phyloP scores from a whole-genome alignment of 2,329 filamentous ascomycete genomes.

The Pseudohalonectria lignicola region DNA sequence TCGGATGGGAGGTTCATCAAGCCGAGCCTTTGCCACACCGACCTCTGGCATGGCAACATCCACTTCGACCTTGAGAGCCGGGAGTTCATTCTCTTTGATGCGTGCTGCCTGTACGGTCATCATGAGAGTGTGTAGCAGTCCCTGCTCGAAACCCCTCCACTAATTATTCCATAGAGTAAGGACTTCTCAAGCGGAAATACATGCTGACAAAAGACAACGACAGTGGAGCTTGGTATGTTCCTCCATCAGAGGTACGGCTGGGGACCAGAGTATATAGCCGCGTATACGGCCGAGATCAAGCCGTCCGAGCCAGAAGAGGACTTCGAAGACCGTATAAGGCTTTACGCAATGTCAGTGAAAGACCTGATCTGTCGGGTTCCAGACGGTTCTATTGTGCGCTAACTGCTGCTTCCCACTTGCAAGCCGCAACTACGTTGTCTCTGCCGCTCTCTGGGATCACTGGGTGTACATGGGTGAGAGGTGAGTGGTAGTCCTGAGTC shows the following conservation, averaged over 20 bases:
- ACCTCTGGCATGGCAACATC: conserved; percentile 15
- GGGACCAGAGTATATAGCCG: conserved; percentile 11
- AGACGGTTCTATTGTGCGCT: too few relatives aligned
- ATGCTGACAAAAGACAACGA: too few relatives aligned
- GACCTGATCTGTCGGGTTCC: not conserved
- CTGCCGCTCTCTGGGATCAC: not conserved
- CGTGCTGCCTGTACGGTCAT: conserved; percentile 13
- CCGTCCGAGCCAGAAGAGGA: conserved; percentile 16
- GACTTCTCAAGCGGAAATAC: too few relatives aligned
- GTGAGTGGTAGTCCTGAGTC: too few relatives aligned
- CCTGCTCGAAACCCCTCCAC: too few relatives aligned
- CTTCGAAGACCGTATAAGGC: conserved; percentile 14
- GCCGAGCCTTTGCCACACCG: conserved; percentile 13
- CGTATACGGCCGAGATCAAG: conserved; percentile 14
- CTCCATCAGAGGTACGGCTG: conserved; percentile 14
- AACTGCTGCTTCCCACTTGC: too few relatives aligned
- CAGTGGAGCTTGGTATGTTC: conserved; percentile 14
- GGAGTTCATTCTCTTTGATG: conserved; percentile 1
- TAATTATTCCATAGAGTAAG: too few relatives aligned
- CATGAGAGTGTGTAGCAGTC: conserved; percentile 13
- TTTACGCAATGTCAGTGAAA: conserved; percentile 8
- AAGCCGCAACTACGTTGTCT: not conserved
- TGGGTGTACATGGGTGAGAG: not conserved
- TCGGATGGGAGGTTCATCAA: conserved; percentile 10
- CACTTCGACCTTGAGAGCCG: conserved; percentile 5